phyloP scores from a whole-genome alignment of 2,329 filamentous ascomycete species.

The Didymosphaeria variabile region DNA sequence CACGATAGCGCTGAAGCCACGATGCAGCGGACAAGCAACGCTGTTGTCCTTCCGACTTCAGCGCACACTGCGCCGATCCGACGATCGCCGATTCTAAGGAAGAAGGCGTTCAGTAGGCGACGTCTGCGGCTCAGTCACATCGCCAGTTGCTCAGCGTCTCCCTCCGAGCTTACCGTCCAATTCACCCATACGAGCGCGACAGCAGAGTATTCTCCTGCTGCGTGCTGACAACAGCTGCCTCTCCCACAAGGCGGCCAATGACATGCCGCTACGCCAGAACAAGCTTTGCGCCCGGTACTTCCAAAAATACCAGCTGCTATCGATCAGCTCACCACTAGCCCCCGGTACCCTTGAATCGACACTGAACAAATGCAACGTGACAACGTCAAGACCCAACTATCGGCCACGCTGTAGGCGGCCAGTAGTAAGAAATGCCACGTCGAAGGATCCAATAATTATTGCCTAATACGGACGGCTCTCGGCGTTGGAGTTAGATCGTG shows the following conservation, averaged over 20 bases:
- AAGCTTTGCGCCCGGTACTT: conserved; percentile 9
- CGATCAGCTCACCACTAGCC: conserved; percentile 8
- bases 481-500: conserved; percentile 7
- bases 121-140: not conserved
- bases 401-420: not conserved
- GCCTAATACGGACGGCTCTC: conserved; percentile 6
- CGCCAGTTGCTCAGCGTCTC: not conserved
- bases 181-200: conserved; percentile 5
- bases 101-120: conserved; percentile 10
- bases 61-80: conserved; percentile 1
- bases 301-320: conserved; percentile 6
- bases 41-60: not conserved
- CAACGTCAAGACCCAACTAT: conserved; percentile 7
- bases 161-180: not conserved
- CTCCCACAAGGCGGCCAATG: conserved; percentile 12
- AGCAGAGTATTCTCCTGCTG: conserved; percentile 1
- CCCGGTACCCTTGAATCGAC: not conserved
- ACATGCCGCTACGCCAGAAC: not conserved
- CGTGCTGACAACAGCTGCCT: conserved; percentile 5
- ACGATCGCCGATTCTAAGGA: conserved; percentile 3
- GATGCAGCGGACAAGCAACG: not conserved
- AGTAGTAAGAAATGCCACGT: conserved; percentile 4
- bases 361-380: conserved; percentile 13
- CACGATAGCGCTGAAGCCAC: conserved; percentile 6
- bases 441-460: conserved; percentile 13